Evolutionary conservation across 202 grass and related monocot genomes (phyloP), one percentile per base, ranked within the genome.

Genomic region (Eragrostis tef): DNA sequence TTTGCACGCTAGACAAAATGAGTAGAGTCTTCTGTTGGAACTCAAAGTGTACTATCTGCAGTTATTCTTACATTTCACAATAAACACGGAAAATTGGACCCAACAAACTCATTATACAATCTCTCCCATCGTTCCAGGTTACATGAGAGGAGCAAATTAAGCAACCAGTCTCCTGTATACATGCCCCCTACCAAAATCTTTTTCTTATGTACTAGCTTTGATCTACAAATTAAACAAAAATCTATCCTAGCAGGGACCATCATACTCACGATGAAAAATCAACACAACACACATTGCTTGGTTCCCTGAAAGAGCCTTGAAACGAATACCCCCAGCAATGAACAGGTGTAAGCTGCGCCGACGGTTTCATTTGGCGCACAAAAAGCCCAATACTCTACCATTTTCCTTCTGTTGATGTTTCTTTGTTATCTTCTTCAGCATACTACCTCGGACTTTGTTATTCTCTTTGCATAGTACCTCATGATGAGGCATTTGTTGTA

Each of bases 141-240:
- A 81, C 56, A 47, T 72, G 78, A 84, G n/a, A n/a, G n/a, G n/a
- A 3, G 25, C 67, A 78, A 69, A 79, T 79, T 56, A 61, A 78
- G 73, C 61, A 83, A 74, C 67, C 62, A 74, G 74, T 69, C 62
- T 62, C 15, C 27, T 89, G 79, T 86, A 75, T 86, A 86, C 68
- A 89, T 89, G 74, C 53, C 83, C 75, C 79, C 68, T 89, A 86
- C 69, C 74, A 89, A 89, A 89, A 86, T 86, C 45, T 41, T 75
- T 73, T 86, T 70, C 79, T 83, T 89, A 89, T 89, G 74, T 86
- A 86, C 88, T 70, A 83, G 29, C 83, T 74, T 78, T 82, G 83
- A 52, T 74, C 88, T 83, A 83, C 61, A 89, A 86, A 86, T 63
- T 57, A 83, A 89, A 84, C 79, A 79, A 72, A 74, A 73, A 83